A percentile compares a stretch with the other conserved stretches of the same genome.
Conservation (phyloP, 768 basidiomycete species). For the Gloeopeniophorella convolvens region DNA sequence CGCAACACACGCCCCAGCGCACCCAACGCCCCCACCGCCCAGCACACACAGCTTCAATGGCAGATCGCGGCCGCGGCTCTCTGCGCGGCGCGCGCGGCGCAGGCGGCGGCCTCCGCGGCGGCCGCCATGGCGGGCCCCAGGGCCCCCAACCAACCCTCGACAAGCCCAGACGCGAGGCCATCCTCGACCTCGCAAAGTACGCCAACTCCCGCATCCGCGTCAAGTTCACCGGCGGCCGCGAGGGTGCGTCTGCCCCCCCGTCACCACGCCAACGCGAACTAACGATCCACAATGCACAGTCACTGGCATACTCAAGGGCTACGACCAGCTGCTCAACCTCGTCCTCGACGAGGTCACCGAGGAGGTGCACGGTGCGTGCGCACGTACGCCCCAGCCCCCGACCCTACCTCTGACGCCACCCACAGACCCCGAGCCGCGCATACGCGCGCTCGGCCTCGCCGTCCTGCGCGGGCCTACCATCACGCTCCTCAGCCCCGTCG, state of each 20-base stretch:
- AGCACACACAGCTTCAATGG: too few species aligned
- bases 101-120: slow-evolving; percentile 35
- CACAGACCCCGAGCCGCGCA: slow-evolving; percentile 59
- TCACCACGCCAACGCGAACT: background rate
- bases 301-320: slow-evolving; percentile 89
- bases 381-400: background rate
- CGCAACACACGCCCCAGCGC: background rate
- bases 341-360: slow-evolving; percentile 96
- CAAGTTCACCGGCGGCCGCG: slow-evolving; percentile 96
- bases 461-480: slow-evolving; percentile 94
- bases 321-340: slow-evolving; percentile 92
- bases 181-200: slow-evolving; percentile 92
- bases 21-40: slow-evolving; percentile 25
- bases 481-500: slow-evolving; percentile 88
- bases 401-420: slow-evolving; percentile 11
- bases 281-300: slow-evolving; percentile 41
- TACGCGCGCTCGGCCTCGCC: slow-evolving; percentile 69
- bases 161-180: slow-evolving; percentile 88
- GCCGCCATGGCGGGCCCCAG: slow-evolving; percentile 44
- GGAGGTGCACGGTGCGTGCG: slow-evolving; percentile 55
- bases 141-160: slow-evolving; percentile 49
- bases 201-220: slow-evolving; percentile 88
- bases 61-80: too few species aligned
- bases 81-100: slow-evolving; percentile 41
- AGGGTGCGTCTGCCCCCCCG: slow-evolving; percentile 49